These are phyloP conservation scores for Asterochloris erici DNA, from an alignment of 139 green algal species.

Conservation along the genomic window DNA sequence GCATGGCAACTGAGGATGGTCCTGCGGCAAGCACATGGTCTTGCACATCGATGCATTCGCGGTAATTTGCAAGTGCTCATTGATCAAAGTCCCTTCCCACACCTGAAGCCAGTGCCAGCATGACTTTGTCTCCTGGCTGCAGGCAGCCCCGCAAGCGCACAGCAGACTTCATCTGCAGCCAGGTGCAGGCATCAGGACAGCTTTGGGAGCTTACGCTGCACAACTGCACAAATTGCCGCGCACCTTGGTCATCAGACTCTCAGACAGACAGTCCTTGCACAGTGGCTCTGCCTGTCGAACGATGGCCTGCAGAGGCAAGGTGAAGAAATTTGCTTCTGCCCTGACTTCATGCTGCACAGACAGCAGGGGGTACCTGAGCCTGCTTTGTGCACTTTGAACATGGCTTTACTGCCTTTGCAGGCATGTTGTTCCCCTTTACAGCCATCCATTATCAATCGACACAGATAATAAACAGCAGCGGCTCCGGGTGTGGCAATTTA, in stretches of 20 bases:
- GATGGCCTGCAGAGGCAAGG: slow-evolving; percentile 26
- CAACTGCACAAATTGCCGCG: background rate
- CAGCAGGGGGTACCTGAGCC: too few species aligned
- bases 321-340: too few species aligned
- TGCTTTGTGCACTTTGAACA: too few species aligned
- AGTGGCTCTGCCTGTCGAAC: slow-evolving; percentile 50
- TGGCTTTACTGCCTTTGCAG: too few species aligned
- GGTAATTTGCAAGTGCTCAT: too few species aligned
- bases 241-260: slow-evolving; percentile 31
- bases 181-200: background rate
- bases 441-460: too few species aligned
- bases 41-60: background rate
- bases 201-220: background rate
- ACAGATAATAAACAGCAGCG: too few species aligned
- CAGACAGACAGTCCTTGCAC: slow-evolving; percentile 52
- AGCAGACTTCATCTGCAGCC: slow-evolving; percentile 32
- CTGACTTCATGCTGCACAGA: too few species aligned
- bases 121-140: slow-evolving; percentile 33
- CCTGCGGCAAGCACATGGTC: background rate
- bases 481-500: too few species aligned
- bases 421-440: too few species aligned
- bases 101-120: background rate
- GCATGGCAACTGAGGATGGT: slow-evolving; percentile 23
- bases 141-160: slow-evolving; percentile 37
- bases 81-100: background rate